These are phyloP conservation scores for Didymella arachidicola DNA, from an alignment of 2,329 filamentous ascomycete species.

Conservation along the genomic window DNA sequence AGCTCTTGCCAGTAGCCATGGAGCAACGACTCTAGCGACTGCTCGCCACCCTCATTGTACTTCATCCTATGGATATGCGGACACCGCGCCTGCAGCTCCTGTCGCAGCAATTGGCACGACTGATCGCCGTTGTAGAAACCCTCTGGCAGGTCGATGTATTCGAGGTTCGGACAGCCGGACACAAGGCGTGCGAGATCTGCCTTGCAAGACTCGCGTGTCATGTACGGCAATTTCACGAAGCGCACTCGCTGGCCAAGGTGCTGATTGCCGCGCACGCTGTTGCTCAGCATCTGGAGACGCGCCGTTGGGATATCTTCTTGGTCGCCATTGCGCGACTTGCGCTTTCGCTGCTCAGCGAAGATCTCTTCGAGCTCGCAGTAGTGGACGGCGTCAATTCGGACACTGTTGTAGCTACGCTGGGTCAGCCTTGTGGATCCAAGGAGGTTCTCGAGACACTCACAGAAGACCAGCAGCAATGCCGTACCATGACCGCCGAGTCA, in stretches of 20 bases:
- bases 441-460: constrained; percentile 60
- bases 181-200: constrained; percentile 85
- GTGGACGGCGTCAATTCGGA: constrained; percentile 92
- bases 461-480: constrained; percentile 62
- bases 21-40: constrained; percentile 74
- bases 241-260: constrained; percentile 73
- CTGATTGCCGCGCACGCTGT: constrained; percentile 80
- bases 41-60: constrained; percentile 80
- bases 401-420: constrained; percentile 75
- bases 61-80: constrained; percentile 88
- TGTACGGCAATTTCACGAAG: constrained; percentile 90
- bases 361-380: constrained; percentile 89
- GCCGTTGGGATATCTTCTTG: constrained; percentile 80
- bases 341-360: constrained; percentile 74
- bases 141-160: constrained; percentile 89
- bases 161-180: constrained; percentile 82
- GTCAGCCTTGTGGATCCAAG: constrained; percentile 16
- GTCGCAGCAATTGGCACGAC: constrained; percentile 75
- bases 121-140: constrained; percentile 85
- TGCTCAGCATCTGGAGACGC: constrained; percentile 79
- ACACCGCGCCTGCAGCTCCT: constrained; percentile 85
- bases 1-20: constrained; percentile 73
- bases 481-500: constrained; percentile 78
- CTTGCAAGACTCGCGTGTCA: constrained; percentile 88
- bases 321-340: constrained; percentile 69